phyloP scores from a whole-genome alignment of 805 yeast genomes.

The Naumovozyma baii region DNA sequence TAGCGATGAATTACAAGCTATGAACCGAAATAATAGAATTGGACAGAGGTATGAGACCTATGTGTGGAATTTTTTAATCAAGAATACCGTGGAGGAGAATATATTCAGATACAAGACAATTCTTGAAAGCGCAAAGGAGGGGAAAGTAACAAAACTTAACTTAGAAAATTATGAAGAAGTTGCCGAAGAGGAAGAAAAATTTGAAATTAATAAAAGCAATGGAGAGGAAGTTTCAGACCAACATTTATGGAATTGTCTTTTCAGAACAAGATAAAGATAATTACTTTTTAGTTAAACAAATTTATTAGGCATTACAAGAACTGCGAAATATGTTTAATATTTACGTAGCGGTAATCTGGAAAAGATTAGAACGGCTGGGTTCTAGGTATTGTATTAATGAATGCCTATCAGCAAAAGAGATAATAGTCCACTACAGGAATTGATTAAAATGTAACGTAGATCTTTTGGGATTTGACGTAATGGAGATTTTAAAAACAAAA shows the following conservation, averaged over 20 bases:
- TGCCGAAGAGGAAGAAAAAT: constrained; percentile 15
- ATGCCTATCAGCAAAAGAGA: too few relatives aligned
- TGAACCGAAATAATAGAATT: constrained; percentile 83
- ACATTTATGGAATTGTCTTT: constrained; percentile 28
- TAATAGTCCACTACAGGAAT: too few relatives aligned
- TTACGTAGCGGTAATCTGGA: too few relatives aligned
- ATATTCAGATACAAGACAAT: constrained; percentile 39
- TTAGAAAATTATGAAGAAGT: constrained; percentile 3
- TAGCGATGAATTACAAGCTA: constrained; percentile 82
- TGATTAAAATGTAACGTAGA: too few relatives aligned
- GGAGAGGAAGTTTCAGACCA: constrained; percentile 22
- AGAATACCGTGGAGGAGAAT: constrained; percentile 80
- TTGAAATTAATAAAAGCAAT: constrained; percentile 20
- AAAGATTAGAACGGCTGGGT: too few relatives aligned
- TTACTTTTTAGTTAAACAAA: not conserved
- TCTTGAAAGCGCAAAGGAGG: constrained; percentile 10
- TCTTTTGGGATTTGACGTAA: too few relatives aligned
- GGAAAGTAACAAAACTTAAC: constrained; percentile 2
- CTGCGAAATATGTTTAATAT: too few relatives aligned
- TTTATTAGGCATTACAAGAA: too few relatives aligned
- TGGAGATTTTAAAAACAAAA: too few relatives aligned
- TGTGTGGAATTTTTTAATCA: constrained; percentile 86
- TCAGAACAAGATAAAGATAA: constrained; percentile 2
- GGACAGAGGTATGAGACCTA: constrained; percentile 77
- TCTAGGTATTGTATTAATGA: too few relatives aligned